Evolutionary conservation across 805 yeast species (phyloP).

Genomic region (Ogataea nakhonphanomensis): DNA sequence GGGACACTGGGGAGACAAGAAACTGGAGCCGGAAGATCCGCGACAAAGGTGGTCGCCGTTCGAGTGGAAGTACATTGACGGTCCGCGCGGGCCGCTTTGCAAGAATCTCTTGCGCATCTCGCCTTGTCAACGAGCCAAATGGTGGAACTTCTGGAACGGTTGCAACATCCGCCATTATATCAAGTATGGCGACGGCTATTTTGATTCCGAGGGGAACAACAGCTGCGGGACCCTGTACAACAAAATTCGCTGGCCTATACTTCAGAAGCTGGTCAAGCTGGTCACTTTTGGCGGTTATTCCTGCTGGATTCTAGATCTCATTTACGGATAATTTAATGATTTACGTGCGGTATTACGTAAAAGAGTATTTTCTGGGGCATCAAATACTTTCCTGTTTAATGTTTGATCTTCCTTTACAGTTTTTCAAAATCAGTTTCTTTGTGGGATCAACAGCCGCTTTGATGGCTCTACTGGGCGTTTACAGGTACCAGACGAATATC

Average conservation of each 20-base stretch:
- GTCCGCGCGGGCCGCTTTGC: slow-evolving; percentile 86
- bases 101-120: slow-evolving; percentile 68
- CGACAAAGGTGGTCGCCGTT: slow-evolving; percentile 85
- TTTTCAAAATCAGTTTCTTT: slow-evolving; percentile 37
- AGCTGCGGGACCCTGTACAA: slow-evolving; percentile 57
- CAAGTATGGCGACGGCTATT: slow-evolving; percentile 75
- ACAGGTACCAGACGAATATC: slow-evolving; percentile 58
- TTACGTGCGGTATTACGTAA: not conserved
- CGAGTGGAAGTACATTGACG: slow-evolving; percentile 88
- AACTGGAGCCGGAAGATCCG: slow-evolving; percentile 61
- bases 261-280: slow-evolving; percentile 34
- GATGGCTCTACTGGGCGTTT: slow-evolving; percentile 49
- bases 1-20: slow-evolving; percentile 92
- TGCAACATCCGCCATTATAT: slow-evolving; percentile 75
- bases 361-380: not conserved
- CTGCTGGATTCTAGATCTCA: slow-evolving; percentile 39
- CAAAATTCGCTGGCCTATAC: slow-evolving; percentile 16
- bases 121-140: slow-evolving; percentile 80
- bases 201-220: slow-evolving; percentile 78
- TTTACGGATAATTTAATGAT: slow-evolving; percentile 32
- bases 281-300: slow-evolving; percentile 45
- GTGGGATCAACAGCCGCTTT: slow-evolving; percentile 44
- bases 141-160: slow-evolving; percentile 89
- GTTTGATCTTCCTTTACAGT: slow-evolving; percentile 8
- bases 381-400: slow-evolving; percentile 1